Conservation (phyloP, 2,329 filamentous ascomycete species). For the Byssoonygena ceratinophila region DNA sequence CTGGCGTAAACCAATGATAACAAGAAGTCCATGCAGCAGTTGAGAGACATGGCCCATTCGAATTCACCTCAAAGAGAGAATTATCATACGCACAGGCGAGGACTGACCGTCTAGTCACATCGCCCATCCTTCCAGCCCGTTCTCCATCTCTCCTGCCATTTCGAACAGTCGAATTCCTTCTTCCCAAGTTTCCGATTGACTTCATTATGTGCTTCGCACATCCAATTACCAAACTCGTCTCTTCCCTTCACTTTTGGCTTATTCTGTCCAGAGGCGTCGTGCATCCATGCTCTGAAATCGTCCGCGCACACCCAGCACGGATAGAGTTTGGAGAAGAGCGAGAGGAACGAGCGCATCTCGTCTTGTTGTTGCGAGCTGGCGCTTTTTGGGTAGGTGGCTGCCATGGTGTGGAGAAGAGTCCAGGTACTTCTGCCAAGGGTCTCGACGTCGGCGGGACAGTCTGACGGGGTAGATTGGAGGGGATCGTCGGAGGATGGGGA, state of each 20-base stretch:
- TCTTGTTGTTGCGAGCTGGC: conserved; percentile 60
- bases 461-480: conserved; percentile 38
- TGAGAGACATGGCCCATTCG: neutral
- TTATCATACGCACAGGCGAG: too few species aligned
- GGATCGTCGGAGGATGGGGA: conserved; percentile 12
- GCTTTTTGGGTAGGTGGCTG: conserved; percentile 67
- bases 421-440: conserved; percentile 75
- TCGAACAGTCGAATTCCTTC: conserved; percentile 73
- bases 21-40: neutral
- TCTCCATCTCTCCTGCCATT: conserved; percentile 90
- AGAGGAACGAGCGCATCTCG: conserved; percentile 68
- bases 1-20: neutral
- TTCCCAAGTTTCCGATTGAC: conserved; percentile 70
- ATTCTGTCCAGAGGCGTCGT: conserved; percentile 46
- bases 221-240: conserved; percentile 40
- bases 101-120: conserved; percentile 47
- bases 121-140: conserved; percentile 67
- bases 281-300: conserved; percentile 78
- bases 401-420: conserved; percentile 87
- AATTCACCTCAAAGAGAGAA: neutral
- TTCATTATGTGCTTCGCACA: conserved; percentile 44
- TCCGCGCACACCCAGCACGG: conserved; percentile 94
- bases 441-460: conserved; percentile 88
- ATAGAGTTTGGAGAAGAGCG: conserved; percentile 73
- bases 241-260: conserved; percentile 50